A percentile compares a stretch with the other conserved stretches of the same genome.
Conservation (phyloP, 305 asterid species). For the Fraxinus ornus region DNA sequence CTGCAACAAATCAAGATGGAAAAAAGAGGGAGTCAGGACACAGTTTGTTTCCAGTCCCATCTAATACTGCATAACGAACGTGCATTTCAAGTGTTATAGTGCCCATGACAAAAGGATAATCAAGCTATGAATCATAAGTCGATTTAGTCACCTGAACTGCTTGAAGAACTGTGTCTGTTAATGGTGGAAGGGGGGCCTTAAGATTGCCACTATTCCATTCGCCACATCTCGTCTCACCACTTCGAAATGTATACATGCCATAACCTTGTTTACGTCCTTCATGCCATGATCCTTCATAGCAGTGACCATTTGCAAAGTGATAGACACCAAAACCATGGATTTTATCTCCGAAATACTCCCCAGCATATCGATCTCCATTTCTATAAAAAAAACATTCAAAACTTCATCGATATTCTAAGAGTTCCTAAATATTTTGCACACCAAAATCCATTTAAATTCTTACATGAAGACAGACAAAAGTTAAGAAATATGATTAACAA, state of each 20-base stretch:
- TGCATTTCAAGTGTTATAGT: neutral
- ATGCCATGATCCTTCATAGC: constrained; percentile 94
- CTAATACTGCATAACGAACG: neutral
- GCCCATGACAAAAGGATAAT: neutral
- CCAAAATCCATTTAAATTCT: neutral
- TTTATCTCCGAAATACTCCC: constrained; percentile 85
- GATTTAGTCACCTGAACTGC: constrained; percentile 62
- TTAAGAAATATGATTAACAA: neutral
- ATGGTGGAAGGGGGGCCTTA: constrained; percentile 41
- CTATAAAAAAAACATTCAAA: constrained; percentile 30
- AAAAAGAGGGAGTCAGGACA: neutral
- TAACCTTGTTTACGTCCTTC: constrained; percentile 89
- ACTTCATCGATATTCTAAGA: constrained; percentile 1
- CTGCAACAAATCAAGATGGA: constrained; percentile 31
- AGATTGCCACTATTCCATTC: constrained; percentile 81
- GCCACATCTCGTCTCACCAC: constrained; percentile 65
- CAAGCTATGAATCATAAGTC: neutral
- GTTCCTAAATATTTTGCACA: neutral
- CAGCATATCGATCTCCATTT: constrained; percentile 77
- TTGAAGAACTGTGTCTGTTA: constrained; percentile 45
- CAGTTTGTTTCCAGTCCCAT: neutral
- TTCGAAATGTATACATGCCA: constrained; percentile 73
- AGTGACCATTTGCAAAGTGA: constrained; percentile 74
- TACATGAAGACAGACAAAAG: neutral
- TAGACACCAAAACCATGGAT: constrained; percentile 84